Percentiles rank a stretch among this genome's conserved stretches.
phyloP scores from a whole-genome alignment of 352 stramenopile genomes.

The Blastocystis sp. region DNA sequence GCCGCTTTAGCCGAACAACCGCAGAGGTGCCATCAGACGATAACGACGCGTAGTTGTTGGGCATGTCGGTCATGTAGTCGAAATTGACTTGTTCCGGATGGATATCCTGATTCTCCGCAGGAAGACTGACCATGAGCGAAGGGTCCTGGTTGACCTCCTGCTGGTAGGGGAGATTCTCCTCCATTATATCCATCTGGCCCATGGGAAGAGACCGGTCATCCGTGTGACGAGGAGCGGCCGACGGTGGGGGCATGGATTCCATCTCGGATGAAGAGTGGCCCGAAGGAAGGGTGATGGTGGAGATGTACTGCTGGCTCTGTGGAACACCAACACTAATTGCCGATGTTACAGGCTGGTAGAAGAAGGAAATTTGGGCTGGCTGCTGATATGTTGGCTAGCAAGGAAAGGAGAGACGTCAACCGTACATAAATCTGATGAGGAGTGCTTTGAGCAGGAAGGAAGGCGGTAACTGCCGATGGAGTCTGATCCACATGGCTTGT shows the following conservation, averaged over 20 bases:
- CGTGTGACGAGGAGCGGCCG: not conserved
- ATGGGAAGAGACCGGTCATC: not conserved
- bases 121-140: not conserved
- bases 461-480: not conserved
- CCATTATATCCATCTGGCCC: conserved; percentile 27
- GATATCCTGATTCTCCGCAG: not conserved
- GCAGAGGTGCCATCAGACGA: not conserved
- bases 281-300: not conserved
- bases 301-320: not conserved
- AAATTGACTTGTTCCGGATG: not conserved
- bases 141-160: not conserved
- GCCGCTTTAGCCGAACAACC: not conserved
- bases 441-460: not conserved
- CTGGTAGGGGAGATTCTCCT: not conserved
- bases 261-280: not conserved
- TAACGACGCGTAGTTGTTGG: not conserved
- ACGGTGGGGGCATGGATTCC: not conserved
- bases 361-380: not conserved
- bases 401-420: no score
- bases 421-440: not conserved
- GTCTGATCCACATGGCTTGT: not conserved
- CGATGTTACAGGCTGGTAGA: not conserved
- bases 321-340: not conserved
- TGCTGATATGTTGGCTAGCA: not conserved
- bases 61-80: conserved; percentile 12